Percentiles rank a stretch among this genome's conserved stretches.
Conservation (phyloP, 768 basidiomycete genomes). For the Boletus patriciae region DNA sequence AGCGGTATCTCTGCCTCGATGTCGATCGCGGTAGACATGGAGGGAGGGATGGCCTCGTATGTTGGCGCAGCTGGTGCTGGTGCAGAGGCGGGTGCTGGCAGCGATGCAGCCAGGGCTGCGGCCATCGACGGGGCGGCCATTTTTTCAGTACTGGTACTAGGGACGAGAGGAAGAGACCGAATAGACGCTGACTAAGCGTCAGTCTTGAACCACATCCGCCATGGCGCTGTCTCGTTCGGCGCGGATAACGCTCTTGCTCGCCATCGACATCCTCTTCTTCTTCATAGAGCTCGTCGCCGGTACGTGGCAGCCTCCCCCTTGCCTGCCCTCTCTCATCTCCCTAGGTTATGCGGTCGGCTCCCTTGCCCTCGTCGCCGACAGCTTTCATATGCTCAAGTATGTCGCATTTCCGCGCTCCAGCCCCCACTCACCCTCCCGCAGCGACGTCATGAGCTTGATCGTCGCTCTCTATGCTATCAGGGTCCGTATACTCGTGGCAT, state of each 20-base stretch:
- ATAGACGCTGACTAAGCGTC: slow-evolving; percentile 24
- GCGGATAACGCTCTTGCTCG: slow-evolving; percentile 71
- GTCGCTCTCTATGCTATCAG: slow-evolving; percentile 96
- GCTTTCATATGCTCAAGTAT: slow-evolving; percentile 98
- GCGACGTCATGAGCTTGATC: slow-evolving; percentile 94
- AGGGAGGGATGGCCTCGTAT: slow-evolving; percentile 86
- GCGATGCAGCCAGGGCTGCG: slow-evolving; percentile 82
- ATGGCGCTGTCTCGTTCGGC: slow-evolving; percentile 62
- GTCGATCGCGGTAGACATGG: slow-evolving; percentile 92
- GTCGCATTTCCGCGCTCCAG: slow-evolving; percentile 25
- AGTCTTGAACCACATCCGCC: neutral
- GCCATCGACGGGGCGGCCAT: slow-evolving; percentile 88
- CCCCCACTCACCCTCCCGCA: slow-evolving; percentile 35
- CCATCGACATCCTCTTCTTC: slow-evolving; percentile 86
- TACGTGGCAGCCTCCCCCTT: slow-evolving; percentile 32
- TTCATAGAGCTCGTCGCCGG: slow-evolving; percentile 82
- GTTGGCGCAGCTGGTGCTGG: slow-evolving; percentile 62
- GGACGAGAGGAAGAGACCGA: neutral
- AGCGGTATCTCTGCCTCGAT: slow-evolving; percentile 88
- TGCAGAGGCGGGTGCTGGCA: slow-evolving; percentile 60
- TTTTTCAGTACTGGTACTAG: neutral
- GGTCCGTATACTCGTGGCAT: slow-evolving; percentile 34
- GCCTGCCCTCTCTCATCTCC: slow-evolving; percentile 11
- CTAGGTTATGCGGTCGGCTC: slow-evolving; percentile 94
- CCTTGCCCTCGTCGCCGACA: slow-evolving; percentile 92